Evolutionary conservation across 2,329 filamentous ascomycete species (phyloP), one percentile per base, ranked within the genome.

Genomic region (Scytalidium lignicola): DNA sequence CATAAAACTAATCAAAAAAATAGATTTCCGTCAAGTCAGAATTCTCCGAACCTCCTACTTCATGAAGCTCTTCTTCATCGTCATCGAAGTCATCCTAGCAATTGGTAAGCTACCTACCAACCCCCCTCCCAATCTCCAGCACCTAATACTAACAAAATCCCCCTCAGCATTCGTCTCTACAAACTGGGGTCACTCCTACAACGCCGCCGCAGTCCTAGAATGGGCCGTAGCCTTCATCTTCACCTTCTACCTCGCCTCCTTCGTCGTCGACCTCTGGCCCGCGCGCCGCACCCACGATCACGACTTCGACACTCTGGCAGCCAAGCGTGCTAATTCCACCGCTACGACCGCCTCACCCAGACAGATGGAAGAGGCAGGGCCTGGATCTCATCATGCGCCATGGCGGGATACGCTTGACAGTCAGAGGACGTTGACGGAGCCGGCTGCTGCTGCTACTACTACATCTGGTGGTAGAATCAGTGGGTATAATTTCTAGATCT

Each of bases 211-310:
- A 5, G 71, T 95, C 46, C 67, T 96, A 26, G 92, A 97, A 70
- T 85, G 81, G 81, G 64, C 81, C 52, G 82, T 96, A 55, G 81
- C 90, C 26, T 83, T 95, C 62, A 75, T 96, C 63, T 96, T 91
- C 71, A 88, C 87, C 47, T 86, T 91, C 63, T 97, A 96, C 70
- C 76, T 95, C 53, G 78, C 92, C 54, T 90, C 86, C 53, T 97
- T 95, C 73, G 78, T 86, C 62, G 76, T 96, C 64, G 92, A 99
- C 70, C 81, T 99, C 44, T 76, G 88, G 55, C 93, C 93, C 0
- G 88, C 89, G 10, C 53, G 62, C 0, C 48, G 51, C 15, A 59
- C 53, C 1, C 60, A 57, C 42, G 43, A 55, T 21, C 32, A 19
- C 20, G 32, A 40, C 12, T 47, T 47, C 45, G 32, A 37, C 15